Percentiles rank a stretch among this genome's conserved stretches.
Conservation (phyloP, 2,329 filamentous ascomycete species). For the Diaporthe aspalathi region DNA sequence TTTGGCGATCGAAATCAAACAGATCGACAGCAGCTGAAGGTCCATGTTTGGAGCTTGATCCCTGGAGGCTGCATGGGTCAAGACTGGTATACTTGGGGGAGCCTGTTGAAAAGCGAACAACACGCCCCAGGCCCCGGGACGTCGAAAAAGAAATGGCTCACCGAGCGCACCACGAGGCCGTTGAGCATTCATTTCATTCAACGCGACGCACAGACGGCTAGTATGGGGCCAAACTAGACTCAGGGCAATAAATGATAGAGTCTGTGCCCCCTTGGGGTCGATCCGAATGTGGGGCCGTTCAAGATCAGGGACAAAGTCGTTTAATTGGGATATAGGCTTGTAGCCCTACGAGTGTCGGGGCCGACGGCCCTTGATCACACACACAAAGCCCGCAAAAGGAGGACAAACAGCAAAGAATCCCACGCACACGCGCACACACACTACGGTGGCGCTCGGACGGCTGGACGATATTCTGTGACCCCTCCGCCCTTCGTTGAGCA, state of each 20-base stretch:
- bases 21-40: not conserved
- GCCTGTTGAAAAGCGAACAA: no score
- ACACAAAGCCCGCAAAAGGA: not conserved
- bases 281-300: slow-evolving; percentile 16
- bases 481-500: slow-evolving; percentile 9
- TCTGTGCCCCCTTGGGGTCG: slow-evolving; percentile 10
- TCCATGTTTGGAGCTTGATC: not conserved
- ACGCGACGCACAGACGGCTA: not conserved
- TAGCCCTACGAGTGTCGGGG: slow-evolving; percentile 2
- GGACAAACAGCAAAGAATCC: not conserved
- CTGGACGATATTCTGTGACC: not conserved
- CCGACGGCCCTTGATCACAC: not conserved
- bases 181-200: not conserved
- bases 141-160: not conserved
- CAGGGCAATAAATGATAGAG: not conserved
- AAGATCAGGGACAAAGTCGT: not conserved
- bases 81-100: no score
- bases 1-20: slow-evolving; percentile 22
- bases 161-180: not conserved
- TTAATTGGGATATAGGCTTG: not conserved
- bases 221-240: not conserved
- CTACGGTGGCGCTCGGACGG: not conserved
- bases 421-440: not conserved
- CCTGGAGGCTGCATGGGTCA: slow-evolving; percentile 5
- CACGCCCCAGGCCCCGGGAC: no score